A percentile compares a stretch with the other conserved stretches of the same genome.
Conservation (phyloP, 768 basidiomycete species). For the Solioccasus polychromus region DNA sequence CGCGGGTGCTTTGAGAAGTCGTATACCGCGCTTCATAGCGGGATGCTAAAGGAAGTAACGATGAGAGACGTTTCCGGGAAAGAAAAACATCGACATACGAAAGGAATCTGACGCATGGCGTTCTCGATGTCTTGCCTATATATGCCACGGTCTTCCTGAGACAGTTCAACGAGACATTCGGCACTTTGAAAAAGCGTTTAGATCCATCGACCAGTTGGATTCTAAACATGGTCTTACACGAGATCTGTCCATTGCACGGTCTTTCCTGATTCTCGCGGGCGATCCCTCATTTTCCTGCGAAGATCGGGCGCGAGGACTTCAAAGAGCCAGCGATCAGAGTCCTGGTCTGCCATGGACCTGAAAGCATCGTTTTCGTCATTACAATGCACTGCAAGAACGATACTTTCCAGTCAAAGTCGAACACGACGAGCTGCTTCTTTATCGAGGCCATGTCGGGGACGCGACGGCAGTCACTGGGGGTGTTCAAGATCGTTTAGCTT, state of each 20-base stretch:
- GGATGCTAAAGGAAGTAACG: slow-evolving; percentile 69
- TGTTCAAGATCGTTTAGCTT: no score
- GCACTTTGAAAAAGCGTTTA: slow-evolving; percentile 47
- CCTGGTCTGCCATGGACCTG: slow-evolving; percentile 93
- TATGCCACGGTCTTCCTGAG: slow-evolving; percentile 54
- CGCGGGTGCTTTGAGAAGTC: slow-evolving; percentile 60
- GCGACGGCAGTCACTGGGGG: no score
- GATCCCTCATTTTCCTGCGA: slow-evolving; percentile 63
- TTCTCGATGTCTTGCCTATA: slow-evolving; percentile 73
- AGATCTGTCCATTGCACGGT: slow-evolving; percentile 90
- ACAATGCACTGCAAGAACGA: background rate
- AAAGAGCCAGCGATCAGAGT: slow-evolving; percentile 91
- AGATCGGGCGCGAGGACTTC: slow-evolving; percentile 85
- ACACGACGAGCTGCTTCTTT: slow-evolving; percentile 78
- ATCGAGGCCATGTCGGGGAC: slow-evolving; percentile 27
- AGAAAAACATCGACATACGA: slow-evolving; percentile 50
- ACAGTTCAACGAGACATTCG: slow-evolving; percentile 65
- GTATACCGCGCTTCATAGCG: slow-evolving; percentile 92
- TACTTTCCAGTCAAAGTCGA: slow-evolving; percentile 92
- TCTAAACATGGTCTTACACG: no score
- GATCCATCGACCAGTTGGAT: no score
- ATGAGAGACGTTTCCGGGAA: background rate
- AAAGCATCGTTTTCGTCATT: background rate
- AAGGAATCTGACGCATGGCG: slow-evolving; percentile 79
- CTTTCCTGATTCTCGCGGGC: slow-evolving; percentile 50